A percentile compares a stretch with the other conserved stretches of the same genome.
These are phyloP conservation scores for Endocarpon pusillum DNA, from an alignment of 495 filamentous ascomycete species.

Conservation along the genomic window DNA sequence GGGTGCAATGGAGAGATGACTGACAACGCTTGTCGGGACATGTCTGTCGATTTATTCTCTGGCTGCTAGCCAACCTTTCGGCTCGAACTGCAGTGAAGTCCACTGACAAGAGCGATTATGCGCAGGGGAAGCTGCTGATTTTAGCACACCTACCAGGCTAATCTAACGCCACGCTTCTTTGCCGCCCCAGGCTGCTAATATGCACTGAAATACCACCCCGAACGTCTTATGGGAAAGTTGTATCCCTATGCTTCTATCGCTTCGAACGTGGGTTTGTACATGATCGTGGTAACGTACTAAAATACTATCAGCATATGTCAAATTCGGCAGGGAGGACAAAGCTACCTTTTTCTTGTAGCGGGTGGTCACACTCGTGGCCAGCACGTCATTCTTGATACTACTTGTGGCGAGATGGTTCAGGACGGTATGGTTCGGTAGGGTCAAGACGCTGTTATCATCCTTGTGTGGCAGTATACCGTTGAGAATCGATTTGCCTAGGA, in stretches of 20 bases:
- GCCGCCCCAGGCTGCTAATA: too few species aligned
- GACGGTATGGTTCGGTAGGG: conserved; percentile 92
- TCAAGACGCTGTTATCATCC: conserved; percentile 91
- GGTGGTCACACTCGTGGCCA: conserved; percentile 94
- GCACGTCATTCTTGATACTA: conserved; percentile 88
- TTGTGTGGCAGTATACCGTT: conserved; percentile 84
- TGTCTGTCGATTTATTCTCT: too few species aligned
- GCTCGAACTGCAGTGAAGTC: too few species aligned
- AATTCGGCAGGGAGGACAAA: not conserved
- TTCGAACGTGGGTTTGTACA: conserved; percentile 92
- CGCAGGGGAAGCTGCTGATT: too few species aligned
- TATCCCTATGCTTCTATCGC: too few species aligned
- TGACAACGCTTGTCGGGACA: not conserved
- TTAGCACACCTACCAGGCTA: too few species aligned
- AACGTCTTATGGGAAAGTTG: too few species aligned
- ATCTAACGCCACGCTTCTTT: too few species aligned
- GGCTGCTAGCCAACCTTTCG: too few species aligned
- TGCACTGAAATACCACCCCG: too few species aligned
- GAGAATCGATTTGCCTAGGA: conserved; percentile 85
- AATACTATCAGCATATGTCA: conserved; percentile 11
- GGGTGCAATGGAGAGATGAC: conserved; percentile 78
- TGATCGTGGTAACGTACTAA: conserved; percentile 91
- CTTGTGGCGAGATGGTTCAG: conserved; percentile 96
- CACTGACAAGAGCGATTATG: too few species aligned
- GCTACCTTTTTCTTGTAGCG: conserved; percentile 85